These are phyloP conservation scores for Erysiphe pisi DNA, from an alignment of 2,329 filamentous ascomycete species.

Conservation along the genomic window DNA sequence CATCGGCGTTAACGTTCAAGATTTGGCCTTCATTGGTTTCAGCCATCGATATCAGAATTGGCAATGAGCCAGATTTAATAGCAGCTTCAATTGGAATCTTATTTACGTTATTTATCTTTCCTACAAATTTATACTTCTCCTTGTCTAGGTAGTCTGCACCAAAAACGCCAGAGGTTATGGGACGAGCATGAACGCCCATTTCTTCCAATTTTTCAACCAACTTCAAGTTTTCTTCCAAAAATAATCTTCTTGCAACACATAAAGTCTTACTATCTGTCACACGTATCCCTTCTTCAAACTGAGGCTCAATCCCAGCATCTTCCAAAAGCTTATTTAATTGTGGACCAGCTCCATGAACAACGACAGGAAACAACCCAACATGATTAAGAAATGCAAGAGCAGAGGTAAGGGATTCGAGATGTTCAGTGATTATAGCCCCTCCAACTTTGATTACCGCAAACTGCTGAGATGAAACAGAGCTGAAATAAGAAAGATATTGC, in stretches of 20 bases:
- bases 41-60: slow-evolving; percentile 91
- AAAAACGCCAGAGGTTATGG: slow-evolving; percentile 82
- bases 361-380: slow-evolving; percentile 86
- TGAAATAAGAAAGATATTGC: slow-evolving; percentile 96
- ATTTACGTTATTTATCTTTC: slow-evolving; percentile 89
- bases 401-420: slow-evolving; percentile 81
- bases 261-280: slow-evolving; percentile 94
- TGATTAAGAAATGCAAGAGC: slow-evolving; percentile 86
- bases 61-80: slow-evolving; percentile 81
- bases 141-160: slow-evolving; percentile 90
- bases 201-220: slow-evolving; percentile 80
- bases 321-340: slow-evolving; percentile 89
- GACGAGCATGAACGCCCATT: slow-evolving; percentile 77
- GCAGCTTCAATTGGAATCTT: slow-evolving; percentile 81
- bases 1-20: slow-evolving; percentile 95
- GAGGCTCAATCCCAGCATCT: slow-evolving; percentile 81
- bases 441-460: slow-evolving; percentile 99
- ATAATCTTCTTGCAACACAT: slow-evolving; percentile 78
- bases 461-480: slow-evolving; percentile 88
- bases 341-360: slow-evolving; percentile 89
- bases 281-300: slow-evolving; percentile 92
- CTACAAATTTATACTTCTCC: slow-evolving; percentile 90
- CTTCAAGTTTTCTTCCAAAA: slow-evolving; percentile 91
- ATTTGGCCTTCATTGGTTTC: slow-evolving; percentile 85
- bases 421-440: slow-evolving; percentile 87